Conservation (phyloP, 176 grass and related monocot species). For the maize (Zea mays) region DNA sequence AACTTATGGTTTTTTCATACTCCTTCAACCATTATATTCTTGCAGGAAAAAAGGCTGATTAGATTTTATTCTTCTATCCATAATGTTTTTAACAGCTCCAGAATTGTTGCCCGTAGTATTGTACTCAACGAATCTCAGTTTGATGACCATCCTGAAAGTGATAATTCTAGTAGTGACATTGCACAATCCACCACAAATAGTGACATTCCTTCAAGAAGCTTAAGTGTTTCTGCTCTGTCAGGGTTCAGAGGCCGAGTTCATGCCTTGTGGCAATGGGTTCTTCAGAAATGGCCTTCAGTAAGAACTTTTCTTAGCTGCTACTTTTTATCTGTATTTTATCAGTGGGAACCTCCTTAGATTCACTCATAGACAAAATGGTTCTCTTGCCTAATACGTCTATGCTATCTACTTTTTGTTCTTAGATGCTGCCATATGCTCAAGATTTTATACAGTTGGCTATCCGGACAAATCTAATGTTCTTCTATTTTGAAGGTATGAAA, state of each 20-base stretch:
- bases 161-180: conserved; percentile 40
- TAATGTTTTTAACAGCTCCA: conserved; percentile 68
- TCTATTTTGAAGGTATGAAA: conserved; percentile 95
- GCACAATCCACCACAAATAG: conserved; percentile 31
- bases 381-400: conserved; percentile 36
- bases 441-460: conserved; percentile 82
- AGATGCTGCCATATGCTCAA: conserved; percentile 85
- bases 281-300: conserved; percentile 93
- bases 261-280: conserved; percentile 62
- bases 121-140: conserved; percentile 62
- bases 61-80: conserved; percentile 16
- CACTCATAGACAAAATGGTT: conserved; percentile 5
- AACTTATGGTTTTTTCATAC: neutral
- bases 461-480: conserved; percentile 92
- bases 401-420: conserved; percentile 9
- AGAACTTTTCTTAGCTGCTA: conserved; percentile 24
- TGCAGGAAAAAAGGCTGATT: conserved; percentile 21
- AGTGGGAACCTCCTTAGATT: neutral
- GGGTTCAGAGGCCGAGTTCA: conserved; percentile 55
- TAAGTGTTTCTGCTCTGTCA: conserved; percentile 50
- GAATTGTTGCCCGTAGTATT: conserved; percentile 83
- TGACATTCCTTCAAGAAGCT: conserved; percentile 42
- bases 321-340: conserved; percentile 27
- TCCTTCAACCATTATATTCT: conserved; percentile 17
- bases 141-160: conserved; percentile 49